Evolutionary conservation across 768 basidiomycete genomes (phyloP), one percentile per base, ranked within the genome.

Genomic region (Amanita molliuscula): DNA sequence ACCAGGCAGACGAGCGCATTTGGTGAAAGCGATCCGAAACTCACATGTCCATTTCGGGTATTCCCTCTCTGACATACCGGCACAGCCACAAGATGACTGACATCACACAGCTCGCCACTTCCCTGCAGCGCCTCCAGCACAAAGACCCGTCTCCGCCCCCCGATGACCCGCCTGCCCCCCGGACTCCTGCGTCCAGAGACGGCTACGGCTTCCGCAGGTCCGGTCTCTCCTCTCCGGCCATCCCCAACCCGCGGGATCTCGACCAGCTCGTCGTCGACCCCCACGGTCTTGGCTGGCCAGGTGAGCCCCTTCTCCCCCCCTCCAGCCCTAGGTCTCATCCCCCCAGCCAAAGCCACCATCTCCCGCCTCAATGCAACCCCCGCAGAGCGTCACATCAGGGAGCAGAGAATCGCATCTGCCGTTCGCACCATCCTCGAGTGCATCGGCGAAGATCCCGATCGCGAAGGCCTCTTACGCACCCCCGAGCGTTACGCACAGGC

Each of bases 401-500:
- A 94, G 62, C 72, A 78, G 54, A 84, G 78, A 54, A 82, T 99
- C 67, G 75, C 85, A 3, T 70, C 72, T 37, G 96, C 96, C 5
- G 84, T 99, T 53, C 81, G 93, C 50, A 88, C 87, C 33, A 82
- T 99, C 41, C 78, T 99, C 41, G 94, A 98, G 61, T 95, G 93
- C 65, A 94, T 99, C 54, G 96, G 96, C 51, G 96, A 99, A 68
- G 96, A 98, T 69, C 96, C 96, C 4, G 82, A 90, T 64, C 78
- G 96, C 31, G 95, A 98, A 62, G 96, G 96, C 15, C 74, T 99
- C 18, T 69, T 84, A 47, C 81, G 82, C 60, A 99, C 96, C 1
- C 96, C 96, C 21, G 89, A 94, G 57, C 78, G 96, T 34, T 99
- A 96, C 66, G 93, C 94, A 20, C 89, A 98, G 67, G 92, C 96